Conservation (phyloP, 495 filamentous ascomycete species). For the Penicillium waksmanii region DNA sequence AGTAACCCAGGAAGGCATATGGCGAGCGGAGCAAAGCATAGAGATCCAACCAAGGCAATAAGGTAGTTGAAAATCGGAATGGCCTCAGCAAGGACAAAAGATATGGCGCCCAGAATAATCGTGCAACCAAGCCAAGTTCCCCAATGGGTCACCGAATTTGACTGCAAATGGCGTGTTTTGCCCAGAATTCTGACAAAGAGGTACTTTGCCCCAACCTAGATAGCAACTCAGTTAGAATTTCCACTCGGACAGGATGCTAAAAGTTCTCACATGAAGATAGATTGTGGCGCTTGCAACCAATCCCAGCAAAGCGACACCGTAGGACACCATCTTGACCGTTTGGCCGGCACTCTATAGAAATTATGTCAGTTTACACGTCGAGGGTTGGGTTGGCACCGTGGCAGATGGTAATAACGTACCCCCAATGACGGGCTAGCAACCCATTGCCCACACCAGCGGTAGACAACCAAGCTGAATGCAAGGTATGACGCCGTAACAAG, state of each 20-base stretch:
- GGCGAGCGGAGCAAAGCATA: constrained; percentile 29
- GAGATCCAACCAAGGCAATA: constrained; percentile 44
- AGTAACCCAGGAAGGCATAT: constrained; percentile 42
- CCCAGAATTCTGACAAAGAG: constrained; percentile 60
- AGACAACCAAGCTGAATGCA: constrained; percentile 54
- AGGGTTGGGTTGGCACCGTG: neutral
- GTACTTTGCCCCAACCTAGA: constrained; percentile 55
- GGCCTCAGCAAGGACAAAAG: constrained; percentile 66
- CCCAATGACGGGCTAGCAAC: constrained; percentile 72
- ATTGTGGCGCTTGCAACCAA: constrained; percentile 55
- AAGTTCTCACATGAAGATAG: constrained; percentile 53
- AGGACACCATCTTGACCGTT: constrained; percentile 65
- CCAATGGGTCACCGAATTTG: constrained; percentile 46
- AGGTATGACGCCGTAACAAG: constrained; percentile 66
- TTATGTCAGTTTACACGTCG: neutral
- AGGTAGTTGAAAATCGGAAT: constrained; percentile 70
- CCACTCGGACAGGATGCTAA: neutral
- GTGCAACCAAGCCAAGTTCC: constrained; percentile 58
- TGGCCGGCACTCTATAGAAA: constrained; percentile 53
- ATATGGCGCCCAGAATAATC: constrained; percentile 54
- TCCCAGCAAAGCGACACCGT: constrained; percentile 72
- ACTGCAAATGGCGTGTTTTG: constrained; percentile 55
- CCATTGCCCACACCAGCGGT: constrained; percentile 67
- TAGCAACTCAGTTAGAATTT: neutral
- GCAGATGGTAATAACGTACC: constrained; percentile 9